Percentiles rank a stretch among this genome's conserved stretches.
phyloP scores from a whole-genome alignment of 2,329 filamentous ascomycete genomes.

The Botrytis fragariae region DNA sequence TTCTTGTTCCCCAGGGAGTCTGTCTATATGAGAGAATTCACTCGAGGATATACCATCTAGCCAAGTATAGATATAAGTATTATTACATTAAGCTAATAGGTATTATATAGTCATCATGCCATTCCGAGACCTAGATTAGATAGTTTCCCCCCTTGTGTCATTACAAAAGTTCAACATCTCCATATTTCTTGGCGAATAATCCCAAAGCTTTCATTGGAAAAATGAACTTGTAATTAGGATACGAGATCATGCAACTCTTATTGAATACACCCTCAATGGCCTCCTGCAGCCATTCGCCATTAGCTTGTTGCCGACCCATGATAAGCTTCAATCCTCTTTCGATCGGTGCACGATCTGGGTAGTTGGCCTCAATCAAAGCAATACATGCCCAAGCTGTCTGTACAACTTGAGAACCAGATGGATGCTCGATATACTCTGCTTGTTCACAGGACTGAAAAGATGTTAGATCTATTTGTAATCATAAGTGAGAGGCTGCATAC shows the following conservation, averaged over 20 bases:
- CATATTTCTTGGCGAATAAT: constrained; percentile 54
- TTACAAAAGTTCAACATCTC: constrained; percentile 30
- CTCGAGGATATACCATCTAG: not conserved
- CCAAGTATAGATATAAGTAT: not conserved
- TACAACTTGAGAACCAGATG: constrained; percentile 78
- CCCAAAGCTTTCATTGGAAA: constrained; percentile 93
- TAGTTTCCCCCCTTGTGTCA: not conserved
- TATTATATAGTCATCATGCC: not conserved
- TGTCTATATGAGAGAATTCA: not conserved
- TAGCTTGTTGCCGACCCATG: constrained; percentile 78
- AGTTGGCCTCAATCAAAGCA: constrained; percentile 77
- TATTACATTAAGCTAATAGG: not conserved
- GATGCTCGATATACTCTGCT: constrained; percentile 71
- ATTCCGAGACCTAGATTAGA: not conserved
- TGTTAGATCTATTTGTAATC: constrained; percentile 24
- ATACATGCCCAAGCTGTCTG: constrained; percentile 92
- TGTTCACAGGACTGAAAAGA: constrained; percentile 66
- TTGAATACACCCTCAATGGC: constrained; percentile 98
- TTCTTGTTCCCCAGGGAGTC: not conserved
- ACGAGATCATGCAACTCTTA: constrained; percentile 98
- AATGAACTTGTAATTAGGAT: constrained; percentile 97
- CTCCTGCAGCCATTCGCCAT: constrained; percentile 94
- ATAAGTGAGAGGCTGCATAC: constrained; percentile 41
- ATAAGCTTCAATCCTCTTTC: constrained; percentile 74
- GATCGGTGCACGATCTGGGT: constrained; percentile 70